Conservation (phyloP, 1,139 yeast species). For the Hyphopichia burtonii region DNA sequence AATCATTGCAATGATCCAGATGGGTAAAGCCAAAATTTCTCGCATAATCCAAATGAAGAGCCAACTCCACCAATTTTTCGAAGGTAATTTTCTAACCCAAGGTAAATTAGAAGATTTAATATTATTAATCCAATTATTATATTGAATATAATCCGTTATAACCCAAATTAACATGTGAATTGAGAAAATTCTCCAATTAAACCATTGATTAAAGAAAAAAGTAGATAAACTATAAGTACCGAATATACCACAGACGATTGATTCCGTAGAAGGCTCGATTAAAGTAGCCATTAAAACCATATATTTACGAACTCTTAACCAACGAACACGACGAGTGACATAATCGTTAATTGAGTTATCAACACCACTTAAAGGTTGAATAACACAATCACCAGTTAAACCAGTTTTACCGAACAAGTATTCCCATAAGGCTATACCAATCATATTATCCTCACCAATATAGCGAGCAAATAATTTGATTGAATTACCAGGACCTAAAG, state of each 20-base stretch:
- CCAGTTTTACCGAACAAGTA: conserved; percentile 68
- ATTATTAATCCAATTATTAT: conserved; percentile 39
- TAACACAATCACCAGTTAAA: conserved; percentile 72
- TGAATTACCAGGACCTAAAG: conserved; percentile 48
- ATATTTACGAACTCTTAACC: conserved; percentile 87
- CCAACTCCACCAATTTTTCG: conserved; percentile 25
- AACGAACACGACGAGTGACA: conserved; percentile 67
- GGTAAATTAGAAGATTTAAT: conserved; percentile 20
- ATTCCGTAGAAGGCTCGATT: conserved; percentile 85
- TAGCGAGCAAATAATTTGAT: conserved; percentile 72
- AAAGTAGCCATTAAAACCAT: conserved; percentile 87
- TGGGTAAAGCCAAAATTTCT: conserved; percentile 75
- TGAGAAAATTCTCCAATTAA: conserved; percentile 36
- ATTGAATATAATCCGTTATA: conserved; percentile 60
- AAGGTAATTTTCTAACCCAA: conserved; percentile 22
- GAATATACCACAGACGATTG: conserved; percentile 62
- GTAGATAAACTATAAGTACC: conserved; percentile 63
- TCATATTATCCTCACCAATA: conserved; percentile 93
- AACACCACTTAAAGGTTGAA: conserved; percentile 68
- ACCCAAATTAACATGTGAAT: conserved; percentile 68
- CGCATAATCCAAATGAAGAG: conserved; percentile 58
- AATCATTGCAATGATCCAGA: conserved; percentile 78
- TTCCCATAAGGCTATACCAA: conserved; percentile 83
- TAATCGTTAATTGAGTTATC: conserved; percentile 53
- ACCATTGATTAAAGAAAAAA: conserved; percentile 35